These are phyloP conservation scores for Saccharomyces pastorianus DNA, from an alignment of 1,139 yeast genomes.

Conservation along the genomic window DNA sequence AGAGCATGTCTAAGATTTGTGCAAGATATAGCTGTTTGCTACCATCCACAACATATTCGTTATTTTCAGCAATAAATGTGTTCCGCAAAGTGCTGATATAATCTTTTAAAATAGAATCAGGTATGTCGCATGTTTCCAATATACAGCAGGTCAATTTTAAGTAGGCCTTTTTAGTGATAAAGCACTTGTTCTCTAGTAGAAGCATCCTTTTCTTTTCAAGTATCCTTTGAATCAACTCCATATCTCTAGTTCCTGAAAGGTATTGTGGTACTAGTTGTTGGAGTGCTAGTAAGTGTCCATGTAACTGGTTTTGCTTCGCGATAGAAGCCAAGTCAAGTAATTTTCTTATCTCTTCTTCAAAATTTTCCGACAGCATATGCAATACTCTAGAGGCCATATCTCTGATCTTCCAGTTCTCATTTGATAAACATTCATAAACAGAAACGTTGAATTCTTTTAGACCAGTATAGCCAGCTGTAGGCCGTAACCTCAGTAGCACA, in stretches of 20 bases:
- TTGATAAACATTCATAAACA: constrained; percentile 41
- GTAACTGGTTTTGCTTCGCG: constrained; percentile 40
- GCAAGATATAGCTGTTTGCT: constrained; percentile 39
- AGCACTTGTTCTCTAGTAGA: background rate
- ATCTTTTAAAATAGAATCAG: background rate
- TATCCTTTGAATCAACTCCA: background rate
- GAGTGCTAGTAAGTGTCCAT: constrained; percentile 48
- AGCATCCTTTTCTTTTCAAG: background rate
- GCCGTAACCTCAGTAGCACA: constrained; percentile 58
- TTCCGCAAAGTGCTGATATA: constrained; percentile 17
- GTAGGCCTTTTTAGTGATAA: background rate
- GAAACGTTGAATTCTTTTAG: constrained; percentile 43
- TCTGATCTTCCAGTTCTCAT: constrained; percentile 70
- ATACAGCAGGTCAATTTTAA: background rate
- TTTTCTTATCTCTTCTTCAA: constrained; percentile 22
- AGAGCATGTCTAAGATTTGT: constrained; percentile 30
- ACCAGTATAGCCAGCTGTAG: constrained; percentile 46
- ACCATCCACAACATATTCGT: constrained; percentile 33
- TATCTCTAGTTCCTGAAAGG: background rate
- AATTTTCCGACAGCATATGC: constrained; percentile 40
- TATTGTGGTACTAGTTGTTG: background rate
- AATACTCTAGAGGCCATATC: constrained; percentile 76
- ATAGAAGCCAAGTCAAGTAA: constrained; percentile 9
- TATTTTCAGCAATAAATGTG: constrained; percentile 29
- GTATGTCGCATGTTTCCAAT: background rate